Evolutionary conservation across 2,329 filamentous ascomycete species (phyloP).

Genomic region (Fusarium pseudoanthophilum): DNA sequence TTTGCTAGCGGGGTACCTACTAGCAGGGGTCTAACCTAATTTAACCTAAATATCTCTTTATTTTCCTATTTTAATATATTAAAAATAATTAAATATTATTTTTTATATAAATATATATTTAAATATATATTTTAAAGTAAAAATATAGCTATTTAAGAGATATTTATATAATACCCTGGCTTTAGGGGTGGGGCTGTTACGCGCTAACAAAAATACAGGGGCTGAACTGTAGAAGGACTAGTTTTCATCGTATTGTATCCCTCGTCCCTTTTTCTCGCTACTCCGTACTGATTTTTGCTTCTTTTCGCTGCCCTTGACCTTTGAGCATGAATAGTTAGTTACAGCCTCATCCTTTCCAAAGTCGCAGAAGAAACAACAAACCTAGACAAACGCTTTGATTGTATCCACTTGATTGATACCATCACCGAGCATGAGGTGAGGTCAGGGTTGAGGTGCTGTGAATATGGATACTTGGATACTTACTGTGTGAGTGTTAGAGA

Average conservation of each 20-base stretch:
- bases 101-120: too few relatives aligned
- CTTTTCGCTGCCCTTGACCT: not conserved
- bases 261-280: not conserved
- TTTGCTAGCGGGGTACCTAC: too few relatives aligned
- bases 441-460: not conserved
- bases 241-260: slow-evolving; percentile 8
- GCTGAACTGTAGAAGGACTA: not conserved
- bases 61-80: too few relatives aligned
- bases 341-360: slow-evolving; percentile 8
- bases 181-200: too few relatives aligned
- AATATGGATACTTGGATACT: not conserved
- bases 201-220: too few relatives aligned
- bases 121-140: too few relatives aligned
- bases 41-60: too few relatives aligned
- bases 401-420: slow-evolving; percentile 24
- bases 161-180: too few relatives aligned
- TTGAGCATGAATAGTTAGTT: not conserved
- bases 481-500: not conserved
- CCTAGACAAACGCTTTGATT: slow-evolving; percentile 18
- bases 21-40: too few relatives aligned
- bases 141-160: too few relatives aligned
- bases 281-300: not conserved
- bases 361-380: slow-evolving; percentile 15
- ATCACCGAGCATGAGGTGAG: not conserved
- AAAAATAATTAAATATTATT: too few relatives aligned